A percentile compares a stretch with the other conserved stretches of the same genome.
Evolutionary conservation across 2,329 filamentous ascomycete genomes (phyloP).

Genomic region (Zarea fungicola): DNA sequence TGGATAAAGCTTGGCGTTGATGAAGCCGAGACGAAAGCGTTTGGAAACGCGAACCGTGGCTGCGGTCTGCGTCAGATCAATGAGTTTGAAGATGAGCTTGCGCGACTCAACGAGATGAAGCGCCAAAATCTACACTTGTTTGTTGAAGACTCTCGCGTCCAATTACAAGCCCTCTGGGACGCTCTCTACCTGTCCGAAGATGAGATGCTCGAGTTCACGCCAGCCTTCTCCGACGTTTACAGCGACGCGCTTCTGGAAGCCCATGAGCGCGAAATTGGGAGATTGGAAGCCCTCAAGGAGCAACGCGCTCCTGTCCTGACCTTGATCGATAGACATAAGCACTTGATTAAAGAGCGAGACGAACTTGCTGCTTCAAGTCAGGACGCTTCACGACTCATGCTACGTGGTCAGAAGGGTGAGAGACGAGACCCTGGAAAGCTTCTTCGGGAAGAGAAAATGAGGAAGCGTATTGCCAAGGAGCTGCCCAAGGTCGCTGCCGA

Average conservation of each 20-base stretch:
- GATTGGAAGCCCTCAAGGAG: constrained; percentile 76
- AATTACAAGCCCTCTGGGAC: constrained; percentile 94
- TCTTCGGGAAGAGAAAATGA: constrained; percentile 94
- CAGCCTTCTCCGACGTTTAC: constrained; percentile 94
- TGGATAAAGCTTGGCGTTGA: constrained; percentile 88
- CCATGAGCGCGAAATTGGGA: constrained; percentile 83
- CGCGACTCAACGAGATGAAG: constrained; percentile 85
- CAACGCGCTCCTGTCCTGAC: constrained; percentile 80
- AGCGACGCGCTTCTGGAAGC: constrained; percentile 92
- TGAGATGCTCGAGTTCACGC: constrained; percentile 97
- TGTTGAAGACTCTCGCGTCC: constrained; percentile 86
- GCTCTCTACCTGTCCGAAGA: constrained; percentile 91
- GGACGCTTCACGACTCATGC: constrained; percentile 89
- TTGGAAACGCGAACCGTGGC: constrained; percentile 81
- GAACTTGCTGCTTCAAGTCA: constrained; percentile 87
- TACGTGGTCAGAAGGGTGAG: constrained; percentile 87
- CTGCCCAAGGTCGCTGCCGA: constrained; percentile 85
- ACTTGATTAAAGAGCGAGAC: constrained; percentile 77
- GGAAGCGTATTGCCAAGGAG: constrained; percentile 94
- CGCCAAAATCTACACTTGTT: constrained; percentile 92
- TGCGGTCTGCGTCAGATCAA: constrained; percentile 90
- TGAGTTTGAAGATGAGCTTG: constrained; percentile 89
- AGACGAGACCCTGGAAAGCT: constrained; percentile 91
- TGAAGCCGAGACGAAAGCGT: constrained; percentile 75
- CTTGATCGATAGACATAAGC: constrained; percentile 77